These are phyloP conservation scores for Cladosporium colombiae DNA, from an alignment of 2,329 filamentous ascomycete species.

Conservation along the genomic window DNA sequence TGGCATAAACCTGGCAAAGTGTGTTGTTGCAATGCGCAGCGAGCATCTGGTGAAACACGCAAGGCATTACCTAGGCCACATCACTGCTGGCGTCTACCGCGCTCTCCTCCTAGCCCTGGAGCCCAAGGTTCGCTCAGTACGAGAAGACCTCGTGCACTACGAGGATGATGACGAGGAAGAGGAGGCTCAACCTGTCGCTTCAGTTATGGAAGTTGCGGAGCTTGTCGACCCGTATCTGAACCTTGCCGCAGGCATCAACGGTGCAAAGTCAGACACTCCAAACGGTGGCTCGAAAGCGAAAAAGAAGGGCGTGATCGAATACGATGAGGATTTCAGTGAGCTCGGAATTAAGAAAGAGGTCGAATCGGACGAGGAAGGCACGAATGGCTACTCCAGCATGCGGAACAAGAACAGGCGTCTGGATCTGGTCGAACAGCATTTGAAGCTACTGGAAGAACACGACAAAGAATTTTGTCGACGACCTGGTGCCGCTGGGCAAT, in stretches of 20 bases:
- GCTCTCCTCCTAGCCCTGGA: conserved; percentile 72
- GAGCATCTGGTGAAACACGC: conserved; percentile 73
- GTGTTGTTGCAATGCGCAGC: conserved; percentile 78
- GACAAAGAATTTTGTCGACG: conserved; percentile 68
- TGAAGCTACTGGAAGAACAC: conserved; percentile 71
- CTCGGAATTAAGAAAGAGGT: conserved; percentile 35
- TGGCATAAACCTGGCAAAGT: conserved; percentile 82
- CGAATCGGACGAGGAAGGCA: conserved; percentile 32
- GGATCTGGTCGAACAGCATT: conserved; percentile 68
- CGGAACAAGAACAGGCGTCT: conserved; percentile 42
- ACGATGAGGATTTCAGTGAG: conserved; percentile 29
- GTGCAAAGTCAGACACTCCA: conserved; percentile 24
- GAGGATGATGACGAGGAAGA: conserved; percentile 48
- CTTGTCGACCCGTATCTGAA: conserved; percentile 44
- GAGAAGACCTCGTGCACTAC: conserved; percentile 50
- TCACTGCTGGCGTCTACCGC: conserved; percentile 76
- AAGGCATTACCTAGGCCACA: conserved; percentile 67
- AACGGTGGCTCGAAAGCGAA: conserved; percentile 33
- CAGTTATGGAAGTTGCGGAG: conserved; percentile 44
- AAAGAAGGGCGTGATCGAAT: conserved; percentile 27
- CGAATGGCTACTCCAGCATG: conserved; percentile 21
- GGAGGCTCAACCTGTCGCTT: conserved; percentile 39
- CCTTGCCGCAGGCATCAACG: conserved; percentile 35
- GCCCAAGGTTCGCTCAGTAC: conserved; percentile 67
- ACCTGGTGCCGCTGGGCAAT: conserved; percentile 60